Evolutionary conservation across 2,329 filamentous ascomycete species (phyloP).

Genomic region (Leptographium lundbergii): DNA sequence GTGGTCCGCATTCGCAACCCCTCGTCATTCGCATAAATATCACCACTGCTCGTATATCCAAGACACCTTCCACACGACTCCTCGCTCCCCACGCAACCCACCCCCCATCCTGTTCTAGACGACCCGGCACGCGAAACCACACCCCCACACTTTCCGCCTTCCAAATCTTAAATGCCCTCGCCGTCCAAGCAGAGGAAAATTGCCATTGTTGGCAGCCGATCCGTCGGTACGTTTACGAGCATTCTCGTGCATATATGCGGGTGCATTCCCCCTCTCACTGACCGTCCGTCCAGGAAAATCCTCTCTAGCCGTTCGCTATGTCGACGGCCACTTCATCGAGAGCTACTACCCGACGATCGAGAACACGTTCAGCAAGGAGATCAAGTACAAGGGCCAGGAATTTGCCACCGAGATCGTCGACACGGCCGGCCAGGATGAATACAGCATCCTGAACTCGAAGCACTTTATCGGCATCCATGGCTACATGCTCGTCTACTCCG

Average conservation of each 20-base stretch:
- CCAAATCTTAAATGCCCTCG: slow-evolving; percentile 18
- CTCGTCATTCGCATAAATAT: neutral
- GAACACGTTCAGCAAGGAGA: slow-evolving; percentile 95
- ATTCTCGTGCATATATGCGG: neutral
- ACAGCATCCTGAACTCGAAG: slow-evolving; percentile 95
- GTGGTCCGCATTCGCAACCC: too few relatives aligned
- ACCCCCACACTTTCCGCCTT: slow-evolving; percentile 6
- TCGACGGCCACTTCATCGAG: slow-evolving; percentile 96
- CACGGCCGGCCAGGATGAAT: slow-evolving; percentile 97
- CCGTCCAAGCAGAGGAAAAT: slow-evolving; percentile 85
- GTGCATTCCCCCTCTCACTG: neutral
- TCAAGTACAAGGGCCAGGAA: slow-evolving; percentile 85
- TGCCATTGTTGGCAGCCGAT: slow-evolving; percentile 88
- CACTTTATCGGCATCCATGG: slow-evolving; percentile 99
- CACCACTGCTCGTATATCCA: neutral
- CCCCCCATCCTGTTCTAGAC: neutral
- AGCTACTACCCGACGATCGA: slow-evolving; percentile 99
- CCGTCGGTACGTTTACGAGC: slow-evolving; percentile 45
- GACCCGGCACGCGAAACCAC: slow-evolving; percentile 2
- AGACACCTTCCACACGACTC: neutral
- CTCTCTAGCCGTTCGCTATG: slow-evolving; percentile 90
- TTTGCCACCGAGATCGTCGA: slow-evolving; percentile 96
- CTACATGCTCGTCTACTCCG: slow-evolving; percentile 98
- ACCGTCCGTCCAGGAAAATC: slow-evolving; percentile 62
- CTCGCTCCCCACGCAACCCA: neutral